Evolutionary conservation across 2,329 filamentous ascomycete genomes (phyloP), one percentile per base, ranked within the genome.

Genomic region (Mycosphaerella sp.): DNA sequence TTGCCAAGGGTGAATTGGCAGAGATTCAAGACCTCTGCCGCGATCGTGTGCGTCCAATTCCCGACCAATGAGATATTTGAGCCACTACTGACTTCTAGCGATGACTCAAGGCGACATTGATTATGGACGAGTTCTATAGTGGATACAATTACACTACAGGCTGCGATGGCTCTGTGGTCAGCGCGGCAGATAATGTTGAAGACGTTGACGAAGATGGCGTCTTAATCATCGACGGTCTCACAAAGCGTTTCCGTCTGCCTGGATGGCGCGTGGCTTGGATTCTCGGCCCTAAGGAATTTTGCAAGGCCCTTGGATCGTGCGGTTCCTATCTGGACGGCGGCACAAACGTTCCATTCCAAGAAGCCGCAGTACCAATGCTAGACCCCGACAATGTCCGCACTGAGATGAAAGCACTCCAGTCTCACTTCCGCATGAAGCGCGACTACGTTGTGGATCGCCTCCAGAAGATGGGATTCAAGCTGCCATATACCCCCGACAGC

Each of bases 221-320:
- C 1, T 80, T 97, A 58, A 87, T 97, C 69, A 91, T 97, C 59
- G 91, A 97, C 67, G 91, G 91, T 44, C 79, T 97, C 21, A 97
- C 91, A 62, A 97, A 97, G 79, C 86, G 91, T 56, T 97, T 97
- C 80, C 85, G 91, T 60, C 82, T 97, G 28, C 91, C 91, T 1
- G 91, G 91, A 55, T 97, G 91, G 89, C 86, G 91, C 68, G 90
- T 97, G 39, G 90, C 91, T 6, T 97, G 91, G 91, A 89, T 97
- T 61, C 70, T 97, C 49, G 91, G 91, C 1, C 52, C 79, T 59
- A 96, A 95, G 76, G 90, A 95, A 64, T 97, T 95, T 71, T 89
- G 96, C 73, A 85, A 87, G 70, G 90, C 91, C 27, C 90, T 96
- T 59, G 88, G 89, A 50, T 90, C 86, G 35, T 95, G 90, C 66